Base-by-base conservation (phyloP, 192 early-diverging fungal species). In the Backusella psychrophila region DNA sequence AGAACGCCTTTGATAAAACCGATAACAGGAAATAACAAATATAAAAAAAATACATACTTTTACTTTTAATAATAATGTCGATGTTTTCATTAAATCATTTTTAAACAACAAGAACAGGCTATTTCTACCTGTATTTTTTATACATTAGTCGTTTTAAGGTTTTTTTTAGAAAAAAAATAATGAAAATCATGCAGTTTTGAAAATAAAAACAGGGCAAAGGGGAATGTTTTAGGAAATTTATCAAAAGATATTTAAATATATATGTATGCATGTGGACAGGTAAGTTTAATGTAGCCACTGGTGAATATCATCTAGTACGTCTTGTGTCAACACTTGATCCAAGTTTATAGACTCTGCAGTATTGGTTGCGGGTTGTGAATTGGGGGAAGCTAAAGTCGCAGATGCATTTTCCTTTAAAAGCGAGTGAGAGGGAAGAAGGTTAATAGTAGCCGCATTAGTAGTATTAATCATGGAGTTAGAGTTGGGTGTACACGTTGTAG, bases 301-400 rank as follows among this genome's bases (percentile, higher is more conserved):
- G 15, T 69, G 68, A 12, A 69, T 35, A 6, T 69, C 68, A 38
- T 69, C 35, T 36, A 69, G 21, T 41, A 69, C 68, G 12, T 69
- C 35, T 39, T 69, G 68, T 5, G 34, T 11, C 36, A 69, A 38
- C 9, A 39, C 68, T 63, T 63, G 56, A 29, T 63, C 56, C 23
- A 63, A 63, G 56, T 63, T 29, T 63, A 63, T 63, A 63, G 56
- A 63, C 56, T 63, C 56, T 29, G 8, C n/a, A 23, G 21, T 19
- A 56, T n/a, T 26, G 19, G 6, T 11, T 21, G 56, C 56, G 23
- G 21, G 11, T 29, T 63, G 56, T 26, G 21, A 63, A 63, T 63
- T 11, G 56, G 56, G 12, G 26, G 56, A 63, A 63, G 26, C 23
- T 63, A 63, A 63, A 14, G 21, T 63, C 2, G 26, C 23, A 29